These are phyloP conservation scores for Pseudonitzschia multiseries DNA, from an alignment of 108 stramenopile genomes.

Conservation along the genomic window DNA sequence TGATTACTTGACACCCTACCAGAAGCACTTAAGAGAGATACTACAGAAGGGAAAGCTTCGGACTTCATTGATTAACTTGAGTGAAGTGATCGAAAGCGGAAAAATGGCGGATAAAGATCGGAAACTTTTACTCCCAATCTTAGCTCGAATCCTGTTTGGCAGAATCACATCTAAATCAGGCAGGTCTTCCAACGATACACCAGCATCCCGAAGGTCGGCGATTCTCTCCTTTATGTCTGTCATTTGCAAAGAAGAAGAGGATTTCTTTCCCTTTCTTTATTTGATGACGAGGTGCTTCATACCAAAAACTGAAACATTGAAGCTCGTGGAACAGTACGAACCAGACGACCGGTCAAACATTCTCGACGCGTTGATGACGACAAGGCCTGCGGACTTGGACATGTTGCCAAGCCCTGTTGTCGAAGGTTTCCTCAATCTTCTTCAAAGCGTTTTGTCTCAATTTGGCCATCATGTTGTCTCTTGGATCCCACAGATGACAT, in stretches of 20 bases:
- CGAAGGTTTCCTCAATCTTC: slow-evolving; percentile 81
- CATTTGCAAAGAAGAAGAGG: slow-evolving; percentile 53
- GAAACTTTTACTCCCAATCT: slow-evolving; percentile 49
- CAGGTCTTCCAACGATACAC: slow-evolving; percentile 71
- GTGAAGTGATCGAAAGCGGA: slow-evolving; percentile 44
- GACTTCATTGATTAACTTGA: slow-evolving; percentile 67
- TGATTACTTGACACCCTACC: slow-evolving; percentile 58
- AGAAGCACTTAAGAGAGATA: slow-evolving; percentile 26
- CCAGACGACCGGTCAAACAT: slow-evolving; percentile 23
- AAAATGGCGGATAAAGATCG: slow-evolving; percentile 57
- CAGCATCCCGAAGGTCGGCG: slow-evolving; percentile 66
- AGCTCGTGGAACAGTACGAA: slow-evolving; percentile 29
- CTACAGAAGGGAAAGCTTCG: slow-evolving; percentile 67
- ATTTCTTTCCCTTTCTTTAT: slow-evolving; percentile 72
- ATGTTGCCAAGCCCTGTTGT: slow-evolving; percentile 49
- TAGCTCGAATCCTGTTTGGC: slow-evolving; percentile 79
- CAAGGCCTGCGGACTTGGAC: slow-evolving; percentile 33
- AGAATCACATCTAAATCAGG: slow-evolving; percentile 57
- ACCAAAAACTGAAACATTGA: slow-evolving; percentile 33
- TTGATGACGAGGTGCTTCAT: slow-evolving; percentile 78
- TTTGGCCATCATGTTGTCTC: slow-evolving; percentile 63
- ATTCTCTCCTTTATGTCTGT: slow-evolving; percentile 76
- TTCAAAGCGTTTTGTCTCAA: slow-evolving; percentile 70
- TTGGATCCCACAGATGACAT: slow-evolving; percentile 53
- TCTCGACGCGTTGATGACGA: slow-evolving; percentile 6